Percentiles rank a stretch among this genome's conserved stretches.
phyloP scores from a whole-genome alignment of 2,329 filamentous ascomycete genomes.

The Neonectria coccinea region DNA sequence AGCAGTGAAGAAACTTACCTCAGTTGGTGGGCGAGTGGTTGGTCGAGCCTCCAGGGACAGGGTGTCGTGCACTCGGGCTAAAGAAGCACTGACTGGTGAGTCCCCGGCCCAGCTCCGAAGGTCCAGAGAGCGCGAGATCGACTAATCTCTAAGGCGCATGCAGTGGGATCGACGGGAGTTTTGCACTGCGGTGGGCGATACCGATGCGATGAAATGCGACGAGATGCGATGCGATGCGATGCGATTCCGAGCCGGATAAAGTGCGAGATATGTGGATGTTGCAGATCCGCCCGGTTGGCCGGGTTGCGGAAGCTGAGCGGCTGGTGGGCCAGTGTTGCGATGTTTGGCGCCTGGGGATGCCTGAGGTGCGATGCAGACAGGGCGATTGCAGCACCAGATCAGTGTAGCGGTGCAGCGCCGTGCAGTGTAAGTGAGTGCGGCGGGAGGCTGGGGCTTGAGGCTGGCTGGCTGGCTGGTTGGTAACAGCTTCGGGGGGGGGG shows the following conservation, averaged over 20 bases:
- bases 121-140: conserved; percentile 24
- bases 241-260: conserved; percentile 10
- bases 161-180: conserved; percentile 14
- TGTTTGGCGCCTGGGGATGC: conserved; percentile 11
- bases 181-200: conserved; percentile 28
- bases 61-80: conserved; percentile 23
- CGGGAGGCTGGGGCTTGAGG: conserved; percentile 3
- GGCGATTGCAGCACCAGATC: conserved; percentile 26
- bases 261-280: conserved; percentile 11
- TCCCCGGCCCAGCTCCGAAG: conserved; percentile 31
- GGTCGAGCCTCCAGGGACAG: conserved; percentile 23
- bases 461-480: conserved; percentile 2
- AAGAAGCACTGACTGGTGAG: conserved; percentile 19
- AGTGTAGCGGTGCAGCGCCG: conserved; percentile 10
- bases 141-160: conserved; percentile 38
- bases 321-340: conserved; percentile 31
- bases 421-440: conserved; percentile 25
- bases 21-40: conserved; percentile 28
- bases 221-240: conserved; percentile 32
- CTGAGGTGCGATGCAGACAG: conserved; percentile 24
- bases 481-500: not conserved
- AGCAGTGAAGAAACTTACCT: conserved; percentile 37
- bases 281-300: conserved; percentile 40
- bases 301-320: conserved; percentile 36
- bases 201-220: conserved; percentile 39